These are phyloP conservation scores for Penicillium steckii DNA, from an alignment of 495 filamentous ascomycete genomes.

Conservation along the genomic window DNA sequence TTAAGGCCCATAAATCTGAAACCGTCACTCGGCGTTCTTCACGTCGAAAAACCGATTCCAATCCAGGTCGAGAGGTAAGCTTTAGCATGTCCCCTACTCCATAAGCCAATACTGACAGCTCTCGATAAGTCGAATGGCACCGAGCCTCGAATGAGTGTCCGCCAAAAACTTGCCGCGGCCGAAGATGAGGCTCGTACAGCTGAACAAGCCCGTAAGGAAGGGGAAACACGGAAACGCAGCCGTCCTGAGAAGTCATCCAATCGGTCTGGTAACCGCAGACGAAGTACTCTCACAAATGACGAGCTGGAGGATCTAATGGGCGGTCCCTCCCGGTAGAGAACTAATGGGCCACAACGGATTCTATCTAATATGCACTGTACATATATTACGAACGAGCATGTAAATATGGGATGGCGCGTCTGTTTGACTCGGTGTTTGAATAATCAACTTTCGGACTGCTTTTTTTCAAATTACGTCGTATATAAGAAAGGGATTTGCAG, in stretches of 20 bases:
- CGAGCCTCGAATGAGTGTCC: conserved; percentile 30
- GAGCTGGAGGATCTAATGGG: conserved; percentile 66
- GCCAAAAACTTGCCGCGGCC: conserved; percentile 46
- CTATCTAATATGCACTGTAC: conserved; percentile 13
- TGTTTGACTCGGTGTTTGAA: not conserved
- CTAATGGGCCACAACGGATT: conserved; percentile 5
- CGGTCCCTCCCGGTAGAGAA: conserved; percentile 22
- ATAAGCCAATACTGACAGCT: conserved; percentile 11
- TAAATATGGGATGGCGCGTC: conserved; percentile 20
- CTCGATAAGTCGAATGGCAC: conserved; percentile 17
- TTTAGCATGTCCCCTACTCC: not conserved
- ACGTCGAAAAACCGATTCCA: conserved; percentile 32
- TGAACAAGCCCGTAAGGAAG: conserved; percentile 39
- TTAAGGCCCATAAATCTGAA: conserved; percentile 37
- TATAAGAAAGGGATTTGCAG: too few relatives aligned
- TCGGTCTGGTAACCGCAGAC: conserved; percentile 52
- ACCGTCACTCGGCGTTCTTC: conserved; percentile 35
- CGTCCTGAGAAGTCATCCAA: conserved; percentile 37
- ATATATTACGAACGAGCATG: conserved; percentile 20
- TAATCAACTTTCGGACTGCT: not conserved
- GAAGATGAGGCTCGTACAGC: conserved; percentile 46
- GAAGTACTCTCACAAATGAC: conserved; percentile 71
- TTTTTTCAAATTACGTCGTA: not conserved
- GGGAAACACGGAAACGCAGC: conserved; percentile 44
- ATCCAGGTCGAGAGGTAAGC: conserved; percentile 36